A percentile compares a stretch with the other conserved stretches of the same genome.
Conservation (phyloP, 2,329 filamentous ascomycete species). For the Fusarium chuoi region DNA sequence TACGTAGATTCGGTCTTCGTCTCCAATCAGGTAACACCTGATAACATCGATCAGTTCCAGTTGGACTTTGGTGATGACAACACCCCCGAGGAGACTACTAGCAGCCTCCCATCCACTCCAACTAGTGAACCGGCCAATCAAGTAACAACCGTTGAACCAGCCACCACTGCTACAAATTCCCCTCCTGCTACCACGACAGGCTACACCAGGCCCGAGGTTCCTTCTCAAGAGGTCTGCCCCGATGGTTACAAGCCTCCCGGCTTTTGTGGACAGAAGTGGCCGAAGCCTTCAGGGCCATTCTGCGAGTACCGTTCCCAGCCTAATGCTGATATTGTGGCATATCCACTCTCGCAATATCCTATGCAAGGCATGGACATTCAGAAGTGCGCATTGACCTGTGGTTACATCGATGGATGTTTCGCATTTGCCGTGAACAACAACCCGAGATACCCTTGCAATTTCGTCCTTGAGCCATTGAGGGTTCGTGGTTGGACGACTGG, state of each 20-base stretch:
- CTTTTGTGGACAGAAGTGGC: neutral
- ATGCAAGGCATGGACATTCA: neutral
- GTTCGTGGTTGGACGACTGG: neutral
- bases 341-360: neutral
- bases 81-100: neutral
- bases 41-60: slow-evolving; percentile 8
- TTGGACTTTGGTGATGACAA: neutral
- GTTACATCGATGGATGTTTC: neutral
- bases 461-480: neutral
- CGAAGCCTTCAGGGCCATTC: neutral
- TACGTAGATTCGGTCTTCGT: slow-evolving; percentile 23
- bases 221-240: neutral
- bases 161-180: neutral
- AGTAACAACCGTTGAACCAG: neutral
- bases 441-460: neutral
- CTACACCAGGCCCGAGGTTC: neutral
- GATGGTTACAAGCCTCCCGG: neutral
- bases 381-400: neutral
- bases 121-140: neutral
- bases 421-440: neutral
- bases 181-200: neutral
- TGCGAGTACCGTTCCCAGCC: neutral
- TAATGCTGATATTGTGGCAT: neutral
- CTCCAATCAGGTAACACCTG: slow-evolving; percentile 15
- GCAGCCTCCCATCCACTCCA: neutral